Conservation (phyloP, 192 early-diverging fungal species). For the Helicostylum pulchrum region DNA sequence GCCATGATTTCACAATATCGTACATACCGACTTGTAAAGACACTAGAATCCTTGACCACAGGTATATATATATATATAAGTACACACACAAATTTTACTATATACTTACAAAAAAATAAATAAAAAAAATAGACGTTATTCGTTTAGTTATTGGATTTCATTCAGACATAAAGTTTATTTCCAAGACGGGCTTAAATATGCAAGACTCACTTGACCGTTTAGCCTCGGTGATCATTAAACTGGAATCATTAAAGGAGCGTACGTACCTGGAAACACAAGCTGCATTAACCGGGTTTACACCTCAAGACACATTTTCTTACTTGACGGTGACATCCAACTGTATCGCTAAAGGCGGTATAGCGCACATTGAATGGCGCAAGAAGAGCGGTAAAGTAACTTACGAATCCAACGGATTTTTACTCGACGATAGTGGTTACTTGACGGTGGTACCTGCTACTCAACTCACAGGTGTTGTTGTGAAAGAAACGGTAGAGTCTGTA, state of each 20-base stretch:
- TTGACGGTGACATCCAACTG: conserved; percentile 20
- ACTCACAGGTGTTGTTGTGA: not conserved
- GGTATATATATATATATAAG: too few relatives aligned
- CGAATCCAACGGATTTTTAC: conserved; percentile 28
- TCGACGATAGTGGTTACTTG: not conserved
- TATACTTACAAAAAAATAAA: too few relatives aligned
- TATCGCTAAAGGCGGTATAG: conserved; percentile 27
- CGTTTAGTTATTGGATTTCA: conserved; percentile 37
- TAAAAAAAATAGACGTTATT: conserved; percentile 35
- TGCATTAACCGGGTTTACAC: conserved; percentile 22
- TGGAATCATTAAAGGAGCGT: conserved; percentile 18
- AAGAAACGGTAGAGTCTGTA: conserved; percentile 6
- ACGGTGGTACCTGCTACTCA: conserved; percentile 13
- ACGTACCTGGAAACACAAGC: conserved; percentile 16
- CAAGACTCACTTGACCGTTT: conserved; percentile 20
- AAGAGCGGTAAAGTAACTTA: conserved; percentile 46
- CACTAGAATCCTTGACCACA: conserved; percentile 21
- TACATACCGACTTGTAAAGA: conserved; percentile 28
- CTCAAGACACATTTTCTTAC: conserved; percentile 37
- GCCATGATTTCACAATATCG: conserved; percentile 17
- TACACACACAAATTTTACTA: too few relatives aligned
- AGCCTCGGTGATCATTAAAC: conserved; percentile 16
- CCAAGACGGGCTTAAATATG: not conserved
- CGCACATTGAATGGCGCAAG: conserved; percentile 41
- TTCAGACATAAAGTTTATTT: conserved; percentile 21